Evolutionary conservation across 1,284 basidiomycete genomes (phyloP), one percentile per base, ranked within the genome.

Genomic region (Sanghuangporus baumii): DNA sequence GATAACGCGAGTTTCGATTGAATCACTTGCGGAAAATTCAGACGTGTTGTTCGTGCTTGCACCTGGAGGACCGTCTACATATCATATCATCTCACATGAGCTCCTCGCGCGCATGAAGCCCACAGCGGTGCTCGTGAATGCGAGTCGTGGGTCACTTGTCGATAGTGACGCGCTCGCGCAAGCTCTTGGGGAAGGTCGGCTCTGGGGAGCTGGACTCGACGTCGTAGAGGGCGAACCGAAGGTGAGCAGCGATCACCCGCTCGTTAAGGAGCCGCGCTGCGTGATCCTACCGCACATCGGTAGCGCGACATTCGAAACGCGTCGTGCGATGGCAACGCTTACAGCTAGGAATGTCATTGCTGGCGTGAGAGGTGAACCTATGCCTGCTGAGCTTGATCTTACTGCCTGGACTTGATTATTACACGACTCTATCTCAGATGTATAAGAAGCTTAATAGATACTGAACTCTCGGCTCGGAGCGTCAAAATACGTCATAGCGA

Each of bases 141-240:
- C 88, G 1, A 84, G 85, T 18, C 77, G 94, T 40, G 93, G 93
- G 7, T 83, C 92, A 0, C 76, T 98, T 5, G 91, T 99, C 11
- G 94, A 98, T 73, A 91, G 89, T 3, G 85, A 90, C 47, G 96
- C 96, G 8, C 82, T 99, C 8, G 89, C 89, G 1, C 84, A 82
- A 64, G 96, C 95, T 0, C 75, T 98, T 52, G 76, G 79, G 55
- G 83, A 88, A 65, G 83, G 83, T 2, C 86, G 87, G 81, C 90
- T 98, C 48, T 96, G 90, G 79, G 95, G 88, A 23, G 96, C 96
- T 0, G 96, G 93, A 0, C 71, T 99, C 6, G 96, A 99, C 73
- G 96, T 98, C 38, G 86, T 98, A 11, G 93, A 95, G 67, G 93
- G 93, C 37, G 96, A 99, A 74, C 96, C 96, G 0, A 76, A 89